Conservation (phyloP, 1,139 yeast species). For the Kodamaea alishanica region DNA sequence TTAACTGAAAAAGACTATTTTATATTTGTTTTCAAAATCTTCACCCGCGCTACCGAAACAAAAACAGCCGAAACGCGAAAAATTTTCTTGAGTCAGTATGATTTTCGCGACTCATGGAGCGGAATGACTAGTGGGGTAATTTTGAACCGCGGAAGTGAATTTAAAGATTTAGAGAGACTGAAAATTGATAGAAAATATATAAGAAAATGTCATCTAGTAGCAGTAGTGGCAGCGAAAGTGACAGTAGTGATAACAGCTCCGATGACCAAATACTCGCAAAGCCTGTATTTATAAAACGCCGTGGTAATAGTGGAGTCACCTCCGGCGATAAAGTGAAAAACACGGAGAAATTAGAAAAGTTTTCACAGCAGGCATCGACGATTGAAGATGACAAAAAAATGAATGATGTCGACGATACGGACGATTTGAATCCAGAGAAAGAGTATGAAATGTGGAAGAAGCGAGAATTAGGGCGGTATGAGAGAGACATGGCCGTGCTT, state of each 20-base stretch:
- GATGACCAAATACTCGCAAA: constrained; percentile 11
- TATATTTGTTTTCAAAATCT: constrained; percentile 1
- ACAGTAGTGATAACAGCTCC: constrained; percentile 3
- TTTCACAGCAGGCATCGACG: background rate
- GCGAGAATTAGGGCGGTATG: constrained; percentile 39
- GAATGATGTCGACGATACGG: constrained; percentile 47
- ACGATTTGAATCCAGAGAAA: constrained; percentile 47
- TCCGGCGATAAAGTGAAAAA: background rate
- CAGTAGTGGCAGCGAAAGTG: constrained; percentile 2
- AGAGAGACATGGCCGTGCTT: constrained; percentile 39
- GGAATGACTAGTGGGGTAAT: background rate
- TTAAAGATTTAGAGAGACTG: too few relatives aligned
- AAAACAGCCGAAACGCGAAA: background rate
- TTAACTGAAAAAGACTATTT: background rate
- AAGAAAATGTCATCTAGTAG: too few relatives aligned
- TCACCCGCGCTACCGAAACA: background rate
- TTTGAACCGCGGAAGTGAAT: background rate
- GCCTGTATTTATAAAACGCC: constrained; percentile 14
- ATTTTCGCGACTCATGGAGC: background rate
- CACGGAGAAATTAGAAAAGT: too few relatives aligned
- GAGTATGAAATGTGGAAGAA: constrained; percentile 46
- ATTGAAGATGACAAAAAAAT: constrained; percentile 2
- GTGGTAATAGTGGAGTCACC: background rate
- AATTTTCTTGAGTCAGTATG: too few relatives aligned
- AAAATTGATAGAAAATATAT: too few relatives aligned